Conservation (phyloP, 768 basidiomycete species). For the Mycena amicta region DNA sequence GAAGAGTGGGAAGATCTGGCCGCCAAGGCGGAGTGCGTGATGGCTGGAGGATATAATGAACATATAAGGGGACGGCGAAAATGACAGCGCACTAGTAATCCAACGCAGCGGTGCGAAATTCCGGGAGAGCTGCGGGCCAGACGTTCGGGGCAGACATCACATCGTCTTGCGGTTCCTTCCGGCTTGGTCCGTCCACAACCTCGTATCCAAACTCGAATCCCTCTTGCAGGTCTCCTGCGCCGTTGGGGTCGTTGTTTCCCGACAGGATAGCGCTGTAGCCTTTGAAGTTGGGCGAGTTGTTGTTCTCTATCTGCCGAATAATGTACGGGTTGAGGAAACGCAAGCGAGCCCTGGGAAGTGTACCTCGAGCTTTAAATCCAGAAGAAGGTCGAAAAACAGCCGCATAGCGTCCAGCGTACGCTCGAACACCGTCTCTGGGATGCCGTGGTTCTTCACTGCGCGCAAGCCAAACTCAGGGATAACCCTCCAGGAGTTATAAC, state of each 20-base stretch:
- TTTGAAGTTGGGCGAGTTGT: constrained; percentile 70
- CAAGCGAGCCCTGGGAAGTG: too few relatives aligned
- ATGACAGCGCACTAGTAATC: constrained; percentile 63
- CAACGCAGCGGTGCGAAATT: constrained; percentile 61
- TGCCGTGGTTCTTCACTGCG: constrained; percentile 80
- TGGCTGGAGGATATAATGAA: constrained; percentile 30
- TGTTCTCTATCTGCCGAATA: constrained; percentile 74
- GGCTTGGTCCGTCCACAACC: constrained; percentile 34
- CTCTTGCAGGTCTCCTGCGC: constrained; percentile 87
- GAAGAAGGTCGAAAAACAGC: constrained; percentile 67
- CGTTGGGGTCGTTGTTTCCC: constrained; percentile 75
- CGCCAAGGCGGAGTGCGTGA: constrained; percentile 35
- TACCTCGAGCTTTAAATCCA: constrained; percentile 69
- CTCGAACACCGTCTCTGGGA: constrained; percentile 54
- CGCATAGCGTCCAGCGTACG: constrained; percentile 50
- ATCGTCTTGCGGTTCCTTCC: constrained; percentile 42
- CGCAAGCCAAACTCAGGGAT: too few relatives aligned
- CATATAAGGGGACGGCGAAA: too few relatives aligned
- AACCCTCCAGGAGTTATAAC: too few relatives aligned
- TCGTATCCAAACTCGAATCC: constrained; percentile 89
- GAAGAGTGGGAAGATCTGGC: constrained; percentile 66
- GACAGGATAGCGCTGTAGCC: constrained; percentile 75
- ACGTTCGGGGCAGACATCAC: constrained; percentile 73
- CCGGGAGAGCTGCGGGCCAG: constrained; percentile 70
- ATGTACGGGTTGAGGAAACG: too few relatives aligned